Percentiles rank a stretch among this genome's conserved stretches.
Evolutionary conservation across 176 grass and related monocot species (phyloP).

Genomic region (Rhynchospora tenuis): DNA sequence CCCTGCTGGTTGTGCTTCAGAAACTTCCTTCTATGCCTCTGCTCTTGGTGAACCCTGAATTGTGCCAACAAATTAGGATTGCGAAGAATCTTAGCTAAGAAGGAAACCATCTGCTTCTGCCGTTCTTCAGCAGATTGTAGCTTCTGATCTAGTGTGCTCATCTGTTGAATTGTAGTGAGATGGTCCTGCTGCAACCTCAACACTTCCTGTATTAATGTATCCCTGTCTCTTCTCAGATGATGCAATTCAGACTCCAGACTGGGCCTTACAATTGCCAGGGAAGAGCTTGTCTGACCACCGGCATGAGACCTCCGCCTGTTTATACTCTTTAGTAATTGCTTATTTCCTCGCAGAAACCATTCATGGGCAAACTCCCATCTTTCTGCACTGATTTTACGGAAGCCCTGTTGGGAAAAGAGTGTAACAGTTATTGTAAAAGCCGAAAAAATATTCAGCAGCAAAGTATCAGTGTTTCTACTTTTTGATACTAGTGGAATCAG

Average conservation of each 20-base stretch:
- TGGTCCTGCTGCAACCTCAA: conserved; percentile 64
- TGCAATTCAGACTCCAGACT: conserved; percentile 51
- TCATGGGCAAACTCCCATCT: conserved; percentile 98
- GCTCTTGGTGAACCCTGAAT: conserved; percentile 49
- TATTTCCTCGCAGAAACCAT: conserved; percentile 60
- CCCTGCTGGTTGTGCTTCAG: conserved; percentile 44
- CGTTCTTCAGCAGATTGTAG: conserved; percentile 59
- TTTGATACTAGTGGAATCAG: neutral
- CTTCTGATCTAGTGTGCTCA: conserved; percentile 61
- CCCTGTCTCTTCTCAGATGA: conserved; percentile 52
- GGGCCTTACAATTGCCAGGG: conserved; percentile 26
- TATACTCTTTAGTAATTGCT: conserved; percentile 67
- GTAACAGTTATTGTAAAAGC: neutral
- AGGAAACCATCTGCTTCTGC: conserved; percentile 88
- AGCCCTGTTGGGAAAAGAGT: conserved; percentile 50
- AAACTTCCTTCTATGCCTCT: conserved; percentile 52
- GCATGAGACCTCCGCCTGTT: conserved; percentile 67
- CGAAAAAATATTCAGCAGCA: neutral
- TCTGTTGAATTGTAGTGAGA: conserved; percentile 46
- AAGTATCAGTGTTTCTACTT: neutral
- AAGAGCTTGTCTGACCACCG: conserved; percentile 33
- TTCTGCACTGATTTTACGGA: conserved; percentile 79
- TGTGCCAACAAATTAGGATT: conserved; percentile 55
- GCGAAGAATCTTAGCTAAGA: conserved; percentile 67
- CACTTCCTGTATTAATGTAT: conserved; percentile 51